These are phyloP conservation scores for Paragyromitra xinjiangensis DNA, from an alignment of 495 filamentous ascomycete species.

Conservation along the genomic window DNA sequence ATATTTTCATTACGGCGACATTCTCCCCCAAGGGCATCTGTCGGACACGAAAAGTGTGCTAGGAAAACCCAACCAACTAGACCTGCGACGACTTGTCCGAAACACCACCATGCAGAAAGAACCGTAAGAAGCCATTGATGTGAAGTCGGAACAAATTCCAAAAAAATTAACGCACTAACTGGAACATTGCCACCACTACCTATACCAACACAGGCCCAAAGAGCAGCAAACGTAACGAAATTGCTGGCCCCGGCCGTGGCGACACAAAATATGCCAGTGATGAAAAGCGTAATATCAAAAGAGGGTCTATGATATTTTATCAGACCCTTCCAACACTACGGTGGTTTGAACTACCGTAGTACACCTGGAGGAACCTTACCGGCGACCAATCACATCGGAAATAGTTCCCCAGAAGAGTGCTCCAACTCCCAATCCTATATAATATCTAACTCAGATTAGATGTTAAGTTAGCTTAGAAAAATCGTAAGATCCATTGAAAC, in stretches of 20 bases:
- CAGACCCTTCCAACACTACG: background rate
- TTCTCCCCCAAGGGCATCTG: conserved; percentile 59
- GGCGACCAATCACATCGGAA: conserved; percentile 75
- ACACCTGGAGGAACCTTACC: conserved; percentile 60
- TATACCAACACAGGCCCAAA: conserved; percentile 76
- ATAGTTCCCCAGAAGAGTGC: conserved; percentile 85
- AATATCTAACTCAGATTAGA: background rate
- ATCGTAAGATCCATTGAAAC: background rate
- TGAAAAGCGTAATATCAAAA: conserved; percentile 75
- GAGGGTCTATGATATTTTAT: conserved; percentile 44
- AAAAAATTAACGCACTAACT: conserved; percentile 79
- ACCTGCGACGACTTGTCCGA: conserved; percentile 64
- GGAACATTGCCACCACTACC: conserved; percentile 79
- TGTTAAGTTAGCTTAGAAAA: background rate
- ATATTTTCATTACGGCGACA: conserved; percentile 73
- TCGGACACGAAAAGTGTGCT: conserved; percentile 69
- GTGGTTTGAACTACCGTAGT: background rate
- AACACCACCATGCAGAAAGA: conserved; percentile 76
- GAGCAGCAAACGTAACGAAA: conserved; percentile 71
- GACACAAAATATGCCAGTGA: conserved; percentile 77
- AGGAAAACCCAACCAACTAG: conserved; percentile 61
- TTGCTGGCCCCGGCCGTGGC: conserved; percentile 71
- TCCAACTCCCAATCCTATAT: conserved; percentile 73
- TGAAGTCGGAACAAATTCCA: conserved; percentile 80
- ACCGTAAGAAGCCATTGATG: conserved; percentile 80